phyloP scores from a whole-genome alignment of 495 filamentous ascomycete species.

The Astrocystis sublimbata region DNA sequence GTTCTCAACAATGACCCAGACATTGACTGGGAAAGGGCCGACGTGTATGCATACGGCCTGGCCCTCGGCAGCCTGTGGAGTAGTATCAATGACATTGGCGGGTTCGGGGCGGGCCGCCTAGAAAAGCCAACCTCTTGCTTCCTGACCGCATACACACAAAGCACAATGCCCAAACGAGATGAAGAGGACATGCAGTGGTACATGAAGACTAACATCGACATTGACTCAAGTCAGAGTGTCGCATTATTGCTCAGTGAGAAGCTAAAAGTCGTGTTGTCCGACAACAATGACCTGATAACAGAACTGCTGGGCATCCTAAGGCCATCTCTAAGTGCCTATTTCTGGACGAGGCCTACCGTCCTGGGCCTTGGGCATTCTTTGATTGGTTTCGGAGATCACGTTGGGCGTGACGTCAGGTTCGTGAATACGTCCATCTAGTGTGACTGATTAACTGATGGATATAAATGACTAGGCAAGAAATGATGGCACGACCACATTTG shows the following conservation, averaged over 20 bases:
- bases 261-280: neutral
- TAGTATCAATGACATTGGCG: neutral
- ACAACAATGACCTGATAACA: neutral
- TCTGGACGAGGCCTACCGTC: neutral
- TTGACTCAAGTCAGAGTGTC: neutral
- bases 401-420: neutral
- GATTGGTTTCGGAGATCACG: neutral
- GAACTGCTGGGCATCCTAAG: neutral
- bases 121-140: neutral
- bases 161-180: neutral
- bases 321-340: neutral
- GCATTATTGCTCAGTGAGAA: neutral
- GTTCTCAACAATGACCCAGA: constrained; percentile 5
- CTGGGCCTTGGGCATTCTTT: neutral
- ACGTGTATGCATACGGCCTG: constrained; percentile 9
- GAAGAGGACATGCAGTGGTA: neutral
- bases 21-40: neutral
- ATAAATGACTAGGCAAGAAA: neutral
- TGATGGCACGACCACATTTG: neutral
- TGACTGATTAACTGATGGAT: neutral
- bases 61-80: neutral
- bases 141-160: neutral
- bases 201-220: neutral
- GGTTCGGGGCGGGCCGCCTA: neutral
- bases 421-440: neutral